phyloP scores from a whole-genome alignment of 371 early-diverging fungal species.

The Conidiobolus incongruus region DNA sequence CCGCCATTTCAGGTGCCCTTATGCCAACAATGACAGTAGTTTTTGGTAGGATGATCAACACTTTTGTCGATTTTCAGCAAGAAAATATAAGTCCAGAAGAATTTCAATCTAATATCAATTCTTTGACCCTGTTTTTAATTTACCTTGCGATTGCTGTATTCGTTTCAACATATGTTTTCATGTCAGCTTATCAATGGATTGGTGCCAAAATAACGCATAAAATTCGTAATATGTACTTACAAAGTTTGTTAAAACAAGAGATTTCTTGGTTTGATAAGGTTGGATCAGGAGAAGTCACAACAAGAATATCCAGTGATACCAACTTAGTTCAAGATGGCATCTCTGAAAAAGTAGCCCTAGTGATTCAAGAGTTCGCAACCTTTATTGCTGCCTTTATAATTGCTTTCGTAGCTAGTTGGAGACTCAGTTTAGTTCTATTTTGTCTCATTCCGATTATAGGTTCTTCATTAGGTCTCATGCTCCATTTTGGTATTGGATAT shows the following conservation, averaged over 20 bases:
- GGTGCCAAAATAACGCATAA: background rate
- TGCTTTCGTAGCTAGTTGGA: conserved; percentile 71
- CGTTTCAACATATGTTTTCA: conserved; percentile 10
- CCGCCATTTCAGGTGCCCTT: conserved; percentile 10
- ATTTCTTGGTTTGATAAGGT: conserved; percentile 75
- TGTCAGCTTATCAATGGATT: conserved; percentile 5
- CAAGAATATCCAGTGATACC: conserved; percentile 59
- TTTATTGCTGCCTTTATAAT: conserved; percentile 62
- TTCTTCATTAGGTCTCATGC: conserved; percentile 39
- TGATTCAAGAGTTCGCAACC: conserved; percentile 32
- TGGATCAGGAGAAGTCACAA: conserved; percentile 38
- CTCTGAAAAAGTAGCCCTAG: conserved; percentile 56
- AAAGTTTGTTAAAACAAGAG: conserved; percentile 69
- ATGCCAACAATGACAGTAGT: conserved; percentile 12
- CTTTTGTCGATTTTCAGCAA: too few relatives aligned
- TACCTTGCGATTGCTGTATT: conserved; percentile 30
- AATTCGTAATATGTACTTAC: conserved; percentile 9
- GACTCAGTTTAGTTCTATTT: conserved; percentile 59
- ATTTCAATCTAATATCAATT: background rate
- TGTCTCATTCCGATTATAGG: conserved; percentile 8
- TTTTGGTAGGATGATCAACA: conserved; percentile 8
- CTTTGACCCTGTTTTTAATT: conserved; percentile 28
- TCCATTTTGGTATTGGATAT: conserved; percentile 28
- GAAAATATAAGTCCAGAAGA: background rate
- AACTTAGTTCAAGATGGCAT: conserved; percentile 70